Evolutionary conservation across 352 stramenopile species (phyloP), one percentile per base, ranked within the genome.

Genomic region (Globisporangium solare): DNA sequence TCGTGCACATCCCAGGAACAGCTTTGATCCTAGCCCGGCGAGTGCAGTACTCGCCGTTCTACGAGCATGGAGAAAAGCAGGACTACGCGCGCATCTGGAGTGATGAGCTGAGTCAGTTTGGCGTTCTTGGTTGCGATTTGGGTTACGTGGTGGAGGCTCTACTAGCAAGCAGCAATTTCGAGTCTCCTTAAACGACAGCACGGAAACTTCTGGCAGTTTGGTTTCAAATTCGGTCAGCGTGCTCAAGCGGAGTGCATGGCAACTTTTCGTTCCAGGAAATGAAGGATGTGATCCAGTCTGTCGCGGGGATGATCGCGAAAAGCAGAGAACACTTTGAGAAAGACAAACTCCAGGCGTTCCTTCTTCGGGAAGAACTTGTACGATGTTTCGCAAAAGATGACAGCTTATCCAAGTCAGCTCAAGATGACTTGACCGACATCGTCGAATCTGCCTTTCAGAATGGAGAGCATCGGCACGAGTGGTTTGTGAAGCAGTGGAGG

Each of bases 1-100:
- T 79, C 21, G 41, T 51, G 11, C 83, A 81, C 45, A 40, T 63
- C 6, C 55, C 68, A 0, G 74, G 76, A 2, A 78, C 72, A 8
- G 63, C 61, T 5, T 61, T 86, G 32, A 22, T 84, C 0, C n/a
- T 82, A 13, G 52, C 67, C 1, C 31, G 20, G n/a, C 6, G 24
- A 18, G 24, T 27, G 24, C 24, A 27, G 5, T 27, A 27, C 24
- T 27, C 24, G 24, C 5, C 24, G 24, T 27, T 27, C 2, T 27
- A 27, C 13, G 24, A 43, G 15, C 20, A 10, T n/a, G 18, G 24
- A 27, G 24, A 5, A 27, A 27, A 27, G 5, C 24, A 27, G 24
- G 24, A 27, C 24, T 27, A 46, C 13, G 47, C 61, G n/a, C 40
- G 18, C 2, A 45, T 40, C 11, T 65, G 65, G 22, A 70, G 43